Evolutionary conservation across 208 protist genomes (phyloP), one percentile per base, ranked within the genome.

Genomic region (Angomonas deanei): DNA sequence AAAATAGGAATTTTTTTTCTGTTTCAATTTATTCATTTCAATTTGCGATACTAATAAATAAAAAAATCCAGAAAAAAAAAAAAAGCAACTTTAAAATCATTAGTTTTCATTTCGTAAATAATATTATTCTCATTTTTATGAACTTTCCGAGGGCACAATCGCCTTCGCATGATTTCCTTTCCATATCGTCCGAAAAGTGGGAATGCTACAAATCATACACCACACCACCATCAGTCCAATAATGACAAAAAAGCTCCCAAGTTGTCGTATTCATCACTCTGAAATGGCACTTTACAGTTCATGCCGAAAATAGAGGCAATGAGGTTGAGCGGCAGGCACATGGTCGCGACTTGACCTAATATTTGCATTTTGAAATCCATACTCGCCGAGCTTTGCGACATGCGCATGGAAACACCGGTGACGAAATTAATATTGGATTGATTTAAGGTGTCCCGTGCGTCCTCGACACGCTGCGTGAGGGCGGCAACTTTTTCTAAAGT

Each of bases 301-400:
- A 97, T 96, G 50, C 92, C 92, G 42, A 94, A 95, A 39, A 93
- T 82, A 42, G 78, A 82, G 36, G 85, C 76, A 27, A 97, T 10
- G 6, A 97, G 62, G 56, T 92, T 96, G 6, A 93, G 78, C 42
- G 92, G 92, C 31, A 97, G 80, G 63, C 79, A 91, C 26, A 91
- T 83, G 11, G 79, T 84, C 15, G 88, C 82, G 33, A 94, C 80
- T 68, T 90, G 78, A 11, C 82, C 76, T 0, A 94, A 68, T 11
- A 92, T 67, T 64, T 81, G 74, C 76, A 94, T 87, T 69, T 90
- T 86, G 64, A 88, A 92, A 58, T 92, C 81, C 74, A 94, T 81
- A 28, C 73, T 79, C 30, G 84, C 80, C 3, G 82, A 90, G 64
- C 76, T 85, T 74, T 94, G 87, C 70, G 82, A 91, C 84, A 91